Base-by-base conservation (phyloP, 2,329 filamentous ascomycete species). In the Pestalotiopsis sp. region DNA sequence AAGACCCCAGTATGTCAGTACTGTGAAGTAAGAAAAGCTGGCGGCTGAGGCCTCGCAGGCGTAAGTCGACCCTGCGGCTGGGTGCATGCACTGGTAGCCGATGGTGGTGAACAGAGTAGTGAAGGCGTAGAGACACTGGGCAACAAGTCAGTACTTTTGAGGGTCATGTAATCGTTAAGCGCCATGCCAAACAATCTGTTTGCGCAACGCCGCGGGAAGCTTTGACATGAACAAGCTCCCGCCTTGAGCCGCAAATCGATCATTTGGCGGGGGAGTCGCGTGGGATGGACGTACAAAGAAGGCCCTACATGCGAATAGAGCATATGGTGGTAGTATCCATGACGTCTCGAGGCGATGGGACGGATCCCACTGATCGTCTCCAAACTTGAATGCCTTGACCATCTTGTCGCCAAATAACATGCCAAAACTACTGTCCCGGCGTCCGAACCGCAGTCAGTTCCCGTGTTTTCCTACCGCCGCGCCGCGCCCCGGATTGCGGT, bases 1-100 rank as follows among this genome's bases (percentile, higher is more conserved):
- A 45, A 95, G 81, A 2, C 93, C 93, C 92, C 92, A 96, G 85
- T 91, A 96, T 11, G 92, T 93, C 69, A 96, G 83, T 75, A 90
- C 85, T 36, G 94, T 97, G 83, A 97, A 97, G 84, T 89, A 97
- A 74, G 90, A 93, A 83, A 97, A 96, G 61, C 86, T 86, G 61
- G 84, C 80, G 66, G 84, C 81, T 31, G 88, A 86, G 1, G 75
- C 76, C 41, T 76, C 72, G 76, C 85, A 86, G 63, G 85, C 82
- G 70, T 67, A 70, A 4, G 67, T 20, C 25, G 45, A 64, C 2
- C 82, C 82, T 12, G 76, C 72, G 1, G 71, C 65, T 41, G 79
- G 77, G 77, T 88, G 84, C n/a, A 84, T 81, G 75, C 89, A 90
- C 70, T 88, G 81, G 85, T 87, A 93, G 70, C 84, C 90, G 77